These are phyloP conservation scores for Skeletonema tropicum DNA, from an alignment of 108 stramenopile genomes.

Conservation along the genomic window DNA sequence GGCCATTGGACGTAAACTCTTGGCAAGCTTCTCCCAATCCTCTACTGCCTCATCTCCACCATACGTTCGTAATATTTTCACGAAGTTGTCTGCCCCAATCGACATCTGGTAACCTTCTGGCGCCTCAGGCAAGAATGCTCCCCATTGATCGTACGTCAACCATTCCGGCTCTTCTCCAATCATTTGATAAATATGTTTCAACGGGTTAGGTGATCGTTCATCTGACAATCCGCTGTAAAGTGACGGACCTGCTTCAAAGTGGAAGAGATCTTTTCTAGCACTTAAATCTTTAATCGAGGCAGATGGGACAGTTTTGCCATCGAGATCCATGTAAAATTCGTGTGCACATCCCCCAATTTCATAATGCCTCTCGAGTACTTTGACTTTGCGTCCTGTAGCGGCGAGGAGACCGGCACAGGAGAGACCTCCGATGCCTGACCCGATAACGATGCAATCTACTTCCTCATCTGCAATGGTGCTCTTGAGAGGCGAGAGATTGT, in stretches of 20 bases:
- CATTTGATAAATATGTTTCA: constrained; percentile 94
- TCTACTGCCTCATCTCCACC: constrained; percentile 75
- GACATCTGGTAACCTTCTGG: constrained; percentile 72
- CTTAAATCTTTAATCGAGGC: constrained; percentile 7
- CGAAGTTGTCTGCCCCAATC: constrained; percentile 85
- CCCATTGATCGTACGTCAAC: constrained; percentile 91
- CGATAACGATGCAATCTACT: constrained; percentile 86
- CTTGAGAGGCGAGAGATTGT: not conserved
- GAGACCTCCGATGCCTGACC: constrained; percentile 87
- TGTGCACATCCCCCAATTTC: constrained; percentile 83
- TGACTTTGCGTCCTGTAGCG: constrained; percentile 58
- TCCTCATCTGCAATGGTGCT: constrained; percentile 38
- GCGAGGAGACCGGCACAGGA: constrained; percentile 83
- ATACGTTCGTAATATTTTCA: constrained; percentile 61
- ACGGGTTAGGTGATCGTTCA: constrained; percentile 86
- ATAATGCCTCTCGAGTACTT: constrained; percentile 88
- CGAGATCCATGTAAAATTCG: constrained; percentile 50
- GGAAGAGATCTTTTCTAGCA: constrained; percentile 64
- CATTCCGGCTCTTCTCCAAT: constrained; percentile 82
- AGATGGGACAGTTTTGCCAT: constrained; percentile 28
- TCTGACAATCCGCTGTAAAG: constrained; percentile 86
- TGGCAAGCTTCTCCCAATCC: constrained; percentile 74
- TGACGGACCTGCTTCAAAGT: constrained; percentile 94
- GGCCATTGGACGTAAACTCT: constrained; percentile 71
- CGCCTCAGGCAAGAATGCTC: constrained; percentile 82